These are phyloP conservation scores for Eucalyptus marginata DNA, from an alignment of 345 rosid genomes.

Conservation along the genomic window DNA sequence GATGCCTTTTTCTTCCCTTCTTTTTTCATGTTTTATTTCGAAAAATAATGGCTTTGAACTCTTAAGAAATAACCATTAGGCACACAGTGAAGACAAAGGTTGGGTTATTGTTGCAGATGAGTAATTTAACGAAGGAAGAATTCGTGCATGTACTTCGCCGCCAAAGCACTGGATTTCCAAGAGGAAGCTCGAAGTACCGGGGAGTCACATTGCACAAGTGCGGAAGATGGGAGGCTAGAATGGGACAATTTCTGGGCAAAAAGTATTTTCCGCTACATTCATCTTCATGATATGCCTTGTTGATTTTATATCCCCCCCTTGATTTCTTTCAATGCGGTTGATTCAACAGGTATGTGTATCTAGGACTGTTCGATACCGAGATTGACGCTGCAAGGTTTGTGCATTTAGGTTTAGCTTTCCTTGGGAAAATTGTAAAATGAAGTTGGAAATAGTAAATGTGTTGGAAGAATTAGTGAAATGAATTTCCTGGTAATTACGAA, in stretches of 20 bases:
- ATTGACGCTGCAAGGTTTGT: slow-evolving; percentile 82
- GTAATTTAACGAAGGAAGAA: slow-evolving; percentile 78
- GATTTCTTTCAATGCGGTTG: not conserved
- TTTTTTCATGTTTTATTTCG: not conserved
- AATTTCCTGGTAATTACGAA: not conserved
- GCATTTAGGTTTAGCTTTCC: not conserved
- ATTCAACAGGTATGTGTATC: slow-evolving; percentile 63
- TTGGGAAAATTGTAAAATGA: not conserved
- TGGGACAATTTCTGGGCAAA: slow-evolving; percentile 93
- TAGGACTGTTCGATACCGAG: slow-evolving; percentile 94
- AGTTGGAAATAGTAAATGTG: not conserved
- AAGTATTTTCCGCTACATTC: slow-evolving; percentile 29
- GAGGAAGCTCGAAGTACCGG: slow-evolving; percentile 96
- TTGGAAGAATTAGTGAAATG: not conserved
- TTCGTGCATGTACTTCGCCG: slow-evolving; percentile 92
- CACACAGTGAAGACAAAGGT: not conserved
- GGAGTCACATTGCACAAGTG: slow-evolving; percentile 98
- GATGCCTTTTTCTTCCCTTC: not conserved
- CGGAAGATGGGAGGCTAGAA: slow-evolving; percentile 96
- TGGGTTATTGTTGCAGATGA: slow-evolving; percentile 48
- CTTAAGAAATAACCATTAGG: not conserved
- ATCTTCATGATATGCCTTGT: not conserved
- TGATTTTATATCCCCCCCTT: not conserved
- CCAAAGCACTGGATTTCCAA: slow-evolving; percentile 91
- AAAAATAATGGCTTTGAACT: not conserved